Conservation (phyloP, 2,329 filamentous ascomycete genomes). For the Trichoderma sp. region DNA sequence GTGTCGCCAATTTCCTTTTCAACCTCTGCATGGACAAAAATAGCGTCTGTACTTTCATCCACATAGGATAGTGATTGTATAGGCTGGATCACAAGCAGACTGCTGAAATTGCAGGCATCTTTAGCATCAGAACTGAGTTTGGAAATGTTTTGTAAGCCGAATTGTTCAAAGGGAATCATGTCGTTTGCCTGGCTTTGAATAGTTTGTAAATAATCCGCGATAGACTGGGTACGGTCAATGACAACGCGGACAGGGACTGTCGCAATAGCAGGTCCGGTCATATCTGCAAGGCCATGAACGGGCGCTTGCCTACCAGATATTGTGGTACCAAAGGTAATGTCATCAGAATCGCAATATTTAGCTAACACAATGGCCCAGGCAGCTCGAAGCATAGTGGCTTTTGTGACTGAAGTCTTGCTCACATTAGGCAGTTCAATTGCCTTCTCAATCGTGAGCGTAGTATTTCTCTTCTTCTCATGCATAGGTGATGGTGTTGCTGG, state of each 20-base stretch:
- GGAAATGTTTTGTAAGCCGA: slow-evolving; percentile 28
- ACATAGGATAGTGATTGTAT: slow-evolving; percentile 7
- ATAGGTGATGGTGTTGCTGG: background rate
- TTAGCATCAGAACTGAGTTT: slow-evolving; percentile 21
- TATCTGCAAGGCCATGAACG: slow-evolving; percentile 25
- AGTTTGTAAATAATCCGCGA: slow-evolving; percentile 6
- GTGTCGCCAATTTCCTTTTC: slow-evolving; percentile 10
- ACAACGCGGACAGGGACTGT: slow-evolving; percentile 21
- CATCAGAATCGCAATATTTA: slow-evolving; percentile 22
- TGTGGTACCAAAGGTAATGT: slow-evolving; percentile 24
- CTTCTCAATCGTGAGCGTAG: background rate
- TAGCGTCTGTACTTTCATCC: background rate
- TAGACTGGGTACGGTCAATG: background rate
- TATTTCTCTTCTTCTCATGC: background rate
- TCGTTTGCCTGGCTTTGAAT: slow-evolving; percentile 22
- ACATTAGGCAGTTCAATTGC: background rate
- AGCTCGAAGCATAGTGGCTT: slow-evolving; percentile 24
- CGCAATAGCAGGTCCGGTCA: slow-evolving; percentile 26
- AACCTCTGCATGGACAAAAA: slow-evolving; percentile 1
- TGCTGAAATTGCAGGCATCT: slow-evolving; percentile 25
- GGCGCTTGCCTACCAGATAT: slow-evolving; percentile 26
- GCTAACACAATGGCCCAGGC: slow-evolving; percentile 9
- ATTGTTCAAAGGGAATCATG: slow-evolving; percentile 27
- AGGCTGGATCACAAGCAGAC: slow-evolving; percentile 25
- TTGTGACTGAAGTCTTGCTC: slow-evolving; percentile 19